phyloP scores from a whole-genome alignment of 441 rosid genomes.

The Euphorbia celastroides region DNA sequence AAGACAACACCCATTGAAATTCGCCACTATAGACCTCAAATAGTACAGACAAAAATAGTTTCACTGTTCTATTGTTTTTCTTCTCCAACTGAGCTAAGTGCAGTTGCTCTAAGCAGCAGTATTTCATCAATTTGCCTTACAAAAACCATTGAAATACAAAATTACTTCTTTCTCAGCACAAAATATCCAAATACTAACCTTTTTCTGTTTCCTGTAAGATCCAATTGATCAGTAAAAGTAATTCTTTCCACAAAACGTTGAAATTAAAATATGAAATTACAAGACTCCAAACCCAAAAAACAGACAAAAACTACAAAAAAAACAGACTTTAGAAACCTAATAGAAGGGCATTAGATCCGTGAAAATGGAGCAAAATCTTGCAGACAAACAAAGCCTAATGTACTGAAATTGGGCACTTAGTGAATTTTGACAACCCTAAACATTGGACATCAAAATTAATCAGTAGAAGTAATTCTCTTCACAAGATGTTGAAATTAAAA shows the following conservation, averaged over 20 bases:
- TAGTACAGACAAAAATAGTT: too few relatives aligned
- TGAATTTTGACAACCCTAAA: slow-evolving; percentile 11
- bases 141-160: background rate
- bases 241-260: background rate
- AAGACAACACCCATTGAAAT: background rate
- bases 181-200: too few relatives aligned
- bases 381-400: background rate
- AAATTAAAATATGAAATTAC: background rate
- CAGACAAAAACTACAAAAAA: background rate
- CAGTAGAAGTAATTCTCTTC: background rate
- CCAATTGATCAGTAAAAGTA: background rate
- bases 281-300: background rate
- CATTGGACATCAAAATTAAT: background rate
- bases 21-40: too few relatives aligned
- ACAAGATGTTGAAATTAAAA: background rate
- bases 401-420: background rate
- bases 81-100: background rate
- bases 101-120: background rate
- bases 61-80: too few relatives aligned
- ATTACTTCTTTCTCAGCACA: background rate
- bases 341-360: background rate
- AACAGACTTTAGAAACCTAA: too few relatives aligned
- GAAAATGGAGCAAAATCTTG: background rate
- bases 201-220: too few relatives aligned
- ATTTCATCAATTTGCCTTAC: background rate